Conservation (phyloP, 1,284 basidiomycete genomes). For the Ceratobasidium sp. region DNA sequence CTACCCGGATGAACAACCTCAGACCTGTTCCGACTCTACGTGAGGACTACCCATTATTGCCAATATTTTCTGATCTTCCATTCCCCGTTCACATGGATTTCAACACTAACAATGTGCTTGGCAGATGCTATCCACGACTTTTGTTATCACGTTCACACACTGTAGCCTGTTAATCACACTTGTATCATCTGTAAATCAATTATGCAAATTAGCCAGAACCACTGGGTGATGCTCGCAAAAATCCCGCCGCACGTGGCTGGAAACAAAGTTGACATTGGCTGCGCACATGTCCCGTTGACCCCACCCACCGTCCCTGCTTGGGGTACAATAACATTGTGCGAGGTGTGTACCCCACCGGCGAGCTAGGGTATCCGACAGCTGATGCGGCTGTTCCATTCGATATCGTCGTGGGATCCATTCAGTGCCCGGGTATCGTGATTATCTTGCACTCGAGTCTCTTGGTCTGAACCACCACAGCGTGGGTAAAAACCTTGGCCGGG, state of each 20-base stretch:
- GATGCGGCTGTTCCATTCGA: background rate
- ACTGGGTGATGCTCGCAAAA: background rate
- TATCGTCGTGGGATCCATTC: background rate
- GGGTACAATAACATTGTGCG: too few species aligned
- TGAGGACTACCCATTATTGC: slow-evolving; percentile 34
- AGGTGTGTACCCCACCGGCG: too few species aligned
- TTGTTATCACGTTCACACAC: background rate
- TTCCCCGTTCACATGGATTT: background rate
- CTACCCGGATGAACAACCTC: slow-evolving; percentile 22
- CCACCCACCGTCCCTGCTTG: too few species aligned
- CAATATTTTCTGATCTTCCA: slow-evolving; percentile 25
- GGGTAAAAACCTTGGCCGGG: background rate
- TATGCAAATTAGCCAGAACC: background rate
- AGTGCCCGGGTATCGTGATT: background rate
- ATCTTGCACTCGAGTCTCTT: slow-evolving; percentile 15
- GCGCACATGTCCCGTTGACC: background rate
- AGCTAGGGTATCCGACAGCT: slow-evolving; percentile 5
- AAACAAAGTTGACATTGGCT: background rate
- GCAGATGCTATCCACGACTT: background rate
- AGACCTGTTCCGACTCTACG: slow-evolving; percentile 32
- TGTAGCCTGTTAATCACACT: slow-evolving; percentile 14
- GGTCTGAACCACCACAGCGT: slow-evolving; percentile 16
- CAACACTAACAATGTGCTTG: background rate
- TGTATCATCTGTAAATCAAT: slow-evolving; percentile 23
- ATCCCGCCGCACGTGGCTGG: slow-evolving; percentile 23